Evolutionary conservation across 495 filamentous ascomycete species (phyloP), one percentile per base, ranked within the genome.

Genomic region (Penicillium verhagenii): DNA sequence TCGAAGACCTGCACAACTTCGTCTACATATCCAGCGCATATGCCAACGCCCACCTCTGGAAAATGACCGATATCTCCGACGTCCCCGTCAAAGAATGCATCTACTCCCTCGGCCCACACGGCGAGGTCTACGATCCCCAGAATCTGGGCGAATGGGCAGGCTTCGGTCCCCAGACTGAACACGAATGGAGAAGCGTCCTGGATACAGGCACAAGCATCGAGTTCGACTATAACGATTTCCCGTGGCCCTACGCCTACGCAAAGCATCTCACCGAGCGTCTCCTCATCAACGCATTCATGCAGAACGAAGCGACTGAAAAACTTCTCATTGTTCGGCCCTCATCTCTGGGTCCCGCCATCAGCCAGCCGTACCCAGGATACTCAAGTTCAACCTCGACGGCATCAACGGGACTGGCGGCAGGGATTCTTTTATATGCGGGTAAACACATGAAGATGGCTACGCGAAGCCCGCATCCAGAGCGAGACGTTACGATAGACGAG

Each of bases 191-290:
- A 8, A 24, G 48, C n/a, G 44, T 59, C 4, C 48, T 50, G 11
- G 21, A 50, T 16, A 20, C 18, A 10, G 52, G 55, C 2, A 33
- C 39, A 0, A 53, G 50, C 5, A 23, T 19, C 7, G 50, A 50
- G 16, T 59, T 33, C 23, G 29, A 54, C 9, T 49, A 45, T 13
- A n/a, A 59, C 14, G 46, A 57, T 47, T 62, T 65, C 47, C 55
- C 63, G 16, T 65, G 56, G 56, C 28, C 59, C 5, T 65, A 65
- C 18, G 49, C 31, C 0, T 65, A 63, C 23, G 62, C 62, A 1
- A 65, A 65, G 19, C 52, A 66, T n/a, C 51, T 63, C 2, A 53
- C 63, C 0, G 63, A 66, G 31, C 48, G 63, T 3, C 47, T 66
- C 6, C 46, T 66, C 6, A 21, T 45, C 1, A 8, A 43, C 11